Base-by-base conservation (phyloP, 2,329 filamentous ascomycete species). In the Eutypella sp. region DNA sequence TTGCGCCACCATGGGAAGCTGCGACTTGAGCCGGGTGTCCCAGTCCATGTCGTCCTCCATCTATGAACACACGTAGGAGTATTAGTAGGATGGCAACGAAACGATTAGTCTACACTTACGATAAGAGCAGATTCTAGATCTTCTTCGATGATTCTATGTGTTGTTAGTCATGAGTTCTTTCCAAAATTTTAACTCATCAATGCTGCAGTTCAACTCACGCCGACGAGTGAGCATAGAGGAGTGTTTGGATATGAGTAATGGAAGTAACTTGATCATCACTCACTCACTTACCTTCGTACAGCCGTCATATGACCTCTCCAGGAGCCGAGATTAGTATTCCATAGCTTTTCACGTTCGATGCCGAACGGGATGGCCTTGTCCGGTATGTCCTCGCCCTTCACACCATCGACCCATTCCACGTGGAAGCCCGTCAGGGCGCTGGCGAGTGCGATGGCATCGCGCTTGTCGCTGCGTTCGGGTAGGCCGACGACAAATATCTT, bases 401-500 rank as follows among this genome's bases (percentile, higher is more conserved):
- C 65, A 0, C 69, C 73, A 44, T 71, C 64, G 3, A 74, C 52
- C 55, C 66, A 75, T 6, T 74, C 66, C 0, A 74, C 53, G 3
- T 67, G 58, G 50, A 76, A 66, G 0, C 65, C 67, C 0, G 67
- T 67, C 27, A 74, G 46, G 1, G 67, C 60, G 33, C 69, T 64
- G 5, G 67, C 63, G 9, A 78, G 57, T 1, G 66, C 59, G 16
- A 78, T 58, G 3, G 67, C 69, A 63, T 78, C 75, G 41, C 70
- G 67, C 51, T 74, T 74, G 55, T 78, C 74, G 4, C 66, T 69
- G 27, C 75, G 65, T 34, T 69, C 65, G 4, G 71, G 68, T 9
- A 78, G 59, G 4, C 69, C 67, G 39, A 78, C 63, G 20, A 71
- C 68, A 45, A 73, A 60, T 5, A 64, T 47, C 40, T 60, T 62